phyloP scores from a whole-genome alignment of 2,329 filamentous ascomycete genomes.

The Torrubiella hemipterigena region DNA sequence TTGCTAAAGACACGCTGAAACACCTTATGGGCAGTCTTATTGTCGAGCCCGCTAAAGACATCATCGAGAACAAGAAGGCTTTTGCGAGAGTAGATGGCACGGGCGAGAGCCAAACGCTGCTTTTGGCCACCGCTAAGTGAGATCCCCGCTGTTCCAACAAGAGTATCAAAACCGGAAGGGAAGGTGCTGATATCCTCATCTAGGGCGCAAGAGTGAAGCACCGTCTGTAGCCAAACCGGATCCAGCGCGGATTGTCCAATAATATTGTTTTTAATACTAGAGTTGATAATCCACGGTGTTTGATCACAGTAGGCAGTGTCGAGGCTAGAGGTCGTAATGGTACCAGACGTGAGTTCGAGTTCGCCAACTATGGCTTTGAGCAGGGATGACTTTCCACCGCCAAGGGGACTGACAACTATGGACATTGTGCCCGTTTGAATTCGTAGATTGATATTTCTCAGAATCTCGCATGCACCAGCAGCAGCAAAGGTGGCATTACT shows the following conservation, averaged over 20 bases:
- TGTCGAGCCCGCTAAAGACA: slow-evolving; percentile 31
- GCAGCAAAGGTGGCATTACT: slow-evolving; percentile 9
- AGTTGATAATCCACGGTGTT: slow-evolving; percentile 11
- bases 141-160: slow-evolving; percentile 28
- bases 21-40: slow-evolving; percentile 27
- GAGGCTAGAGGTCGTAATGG: slow-evolving; percentile 11
- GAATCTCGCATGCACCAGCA: slow-evolving; percentile 8
- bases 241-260: slow-evolving; percentile 13
- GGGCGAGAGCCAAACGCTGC: slow-evolving; percentile 29
- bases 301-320: slow-evolving; percentile 28
- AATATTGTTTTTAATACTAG: slow-evolving; percentile 14
- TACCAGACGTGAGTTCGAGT: slow-evolving; percentile 13
- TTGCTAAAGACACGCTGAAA: slow-evolving; percentile 27
- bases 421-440: slow-evolving; percentile 14
- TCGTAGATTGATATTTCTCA: slow-evolving; percentile 13
- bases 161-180: slow-evolving; percentile 19
- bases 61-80: slow-evolving; percentile 33
- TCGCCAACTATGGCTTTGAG: slow-evolving; percentile 26
- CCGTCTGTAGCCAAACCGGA: slow-evolving; percentile 14
- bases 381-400: slow-evolving; percentile 29
- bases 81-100: slow-evolving; percentile 29
- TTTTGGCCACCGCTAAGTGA: slow-evolving; percentile 31
- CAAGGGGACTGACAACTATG: slow-evolving; percentile 27
- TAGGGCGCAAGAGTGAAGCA: slow-evolving; percentile 21
- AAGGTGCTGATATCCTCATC: slow-evolving; percentile 19